Base-by-base conservation (phyloP, 176 grass and related monocot species). In the Oryza brachyantha region DNA sequence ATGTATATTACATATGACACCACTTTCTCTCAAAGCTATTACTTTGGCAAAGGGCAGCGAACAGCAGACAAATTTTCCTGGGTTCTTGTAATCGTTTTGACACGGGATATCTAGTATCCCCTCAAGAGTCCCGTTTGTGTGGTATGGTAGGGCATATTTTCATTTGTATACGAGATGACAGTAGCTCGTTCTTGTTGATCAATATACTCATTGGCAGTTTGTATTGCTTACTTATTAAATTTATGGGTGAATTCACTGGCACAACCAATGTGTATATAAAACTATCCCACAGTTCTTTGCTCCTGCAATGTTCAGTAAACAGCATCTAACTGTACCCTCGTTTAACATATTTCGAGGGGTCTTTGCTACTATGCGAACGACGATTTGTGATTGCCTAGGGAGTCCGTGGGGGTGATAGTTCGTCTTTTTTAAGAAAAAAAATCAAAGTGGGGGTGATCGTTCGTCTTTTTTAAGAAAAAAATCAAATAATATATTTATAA, bases 161-260 rank as follows among this genome's bases (percentile, higher is more conserved):
- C 72, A 72, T 83, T 32, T 86, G 84, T 83, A 86, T 79, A 75
- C 83, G 52, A 57, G 52, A 74, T 70, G 54, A 42, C 29, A 10
- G 84, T 75, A 83, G 66, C 50, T 81, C 21, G 45, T 83, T 83
- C 2, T 58, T 75, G 57, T 83, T 83, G 50, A 79, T 69, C 67
- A 69, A 43, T 78, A 73, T 28, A 86, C 61, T 35, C 2, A 3
- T 66, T 62, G 38, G 66, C 61, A 22, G 61, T 66, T 72, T 82
- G 52, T 52, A 50, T 69, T 42, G 34, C 61, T 84, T 75, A 58
- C 57, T 7, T 39, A 1, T 79, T 70, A 64, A 80, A 81, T 59
- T 71, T 55, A 64, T 64, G 59, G 31, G 65, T 58, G 41, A 19
- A 71, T 57, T 79, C 55, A 21, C 35, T 43, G 80, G 55, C 63